These are phyloP conservation scores for Colletotrichum limetticola DNA, from an alignment of 2,329 filamentous ascomycete genomes.

Conservation along the genomic window DNA sequence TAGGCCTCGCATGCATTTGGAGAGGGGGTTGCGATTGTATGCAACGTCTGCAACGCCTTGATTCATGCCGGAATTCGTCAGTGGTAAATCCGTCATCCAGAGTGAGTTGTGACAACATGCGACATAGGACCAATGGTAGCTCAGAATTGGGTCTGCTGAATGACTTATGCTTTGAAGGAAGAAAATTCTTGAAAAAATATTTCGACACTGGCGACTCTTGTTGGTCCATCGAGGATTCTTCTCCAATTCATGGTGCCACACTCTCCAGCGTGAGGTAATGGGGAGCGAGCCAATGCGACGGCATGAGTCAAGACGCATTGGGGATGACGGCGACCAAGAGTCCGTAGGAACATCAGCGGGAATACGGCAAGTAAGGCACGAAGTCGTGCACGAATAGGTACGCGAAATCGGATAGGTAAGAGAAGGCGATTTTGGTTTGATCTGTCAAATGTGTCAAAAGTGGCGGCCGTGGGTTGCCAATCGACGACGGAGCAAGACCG, in stretches of 20 bases:
- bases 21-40: neutral
- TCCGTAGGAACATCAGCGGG: conserved; percentile 4
- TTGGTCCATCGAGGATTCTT: conserved; percentile 13
- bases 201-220: conserved; percentile 1
- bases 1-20: neutral
- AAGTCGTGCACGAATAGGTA: neutral
- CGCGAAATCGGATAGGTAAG: neutral
- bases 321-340: conserved; percentile 14
- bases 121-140: neutral
- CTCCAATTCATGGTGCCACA: conserved; percentile 25
- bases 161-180: conserved; percentile 1
- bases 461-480: neutral
- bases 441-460: neutral
- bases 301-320: conserved; percentile 31
- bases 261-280: neutral
- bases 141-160: neutral
- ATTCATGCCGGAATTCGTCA: conserved; percentile 3
- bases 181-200: neutral
- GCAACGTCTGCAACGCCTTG: conserved; percentile 22
- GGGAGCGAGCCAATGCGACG: conserved; percentile 25
- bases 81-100: neutral
- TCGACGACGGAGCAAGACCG: neutral
- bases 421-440: neutral
- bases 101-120: conserved; percentile 2
- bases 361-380: conserved; percentile 2